Base-by-base conservation (phyloP, 345 rosid species). In the Camelina neglecta region DNA sequence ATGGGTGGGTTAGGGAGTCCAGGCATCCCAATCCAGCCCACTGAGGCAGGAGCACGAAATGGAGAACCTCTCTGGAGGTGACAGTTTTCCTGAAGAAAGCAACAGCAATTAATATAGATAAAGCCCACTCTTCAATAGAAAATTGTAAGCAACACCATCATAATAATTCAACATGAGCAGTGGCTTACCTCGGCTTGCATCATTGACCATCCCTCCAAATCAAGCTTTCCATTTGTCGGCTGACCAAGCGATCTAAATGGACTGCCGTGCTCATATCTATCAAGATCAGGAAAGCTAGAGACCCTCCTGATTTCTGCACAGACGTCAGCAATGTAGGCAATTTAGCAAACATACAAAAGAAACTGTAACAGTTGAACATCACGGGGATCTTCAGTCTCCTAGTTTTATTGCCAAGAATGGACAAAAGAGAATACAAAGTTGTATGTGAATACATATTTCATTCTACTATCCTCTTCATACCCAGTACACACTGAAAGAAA, bases 101-200 rank as follows among this genome's bases (percentile, higher is more conserved):
- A 51, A 48, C 18, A 18, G 18, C 18, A 48, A 83, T 45, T 23
- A 24, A 35, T 29, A 29, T 36, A n/a, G 35, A 50, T 6, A 11
- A 20, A 18, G 26, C 15, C 13, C 21, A 59, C 13, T 26, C 12
- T 48, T 48, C 20, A 56, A 8, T 35, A 12, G 12, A 55, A 21
- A 48, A 47, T 10, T 20, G n/a, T 56, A 31, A 42, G 64, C 62
- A 72, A 21, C 57, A 65, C 21, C 11, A 53, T 56, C 20, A 60
- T 33, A 44, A 60, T 33, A 44, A 47, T 51, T 20, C 36, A 67
- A 7, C 58, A 45, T 24, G 60, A 55, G 18, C 15, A 20, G 4
- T 20, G 50, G 61, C 83, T 77, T 86, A 94, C 98, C 96, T 94
- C 98, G 11, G 87, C 83, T 80, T 84, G 95, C 95, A 90, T 89